Base-by-base conservation (phyloP, 345 rosid species). In the Eucalyptus marginata region DNA sequence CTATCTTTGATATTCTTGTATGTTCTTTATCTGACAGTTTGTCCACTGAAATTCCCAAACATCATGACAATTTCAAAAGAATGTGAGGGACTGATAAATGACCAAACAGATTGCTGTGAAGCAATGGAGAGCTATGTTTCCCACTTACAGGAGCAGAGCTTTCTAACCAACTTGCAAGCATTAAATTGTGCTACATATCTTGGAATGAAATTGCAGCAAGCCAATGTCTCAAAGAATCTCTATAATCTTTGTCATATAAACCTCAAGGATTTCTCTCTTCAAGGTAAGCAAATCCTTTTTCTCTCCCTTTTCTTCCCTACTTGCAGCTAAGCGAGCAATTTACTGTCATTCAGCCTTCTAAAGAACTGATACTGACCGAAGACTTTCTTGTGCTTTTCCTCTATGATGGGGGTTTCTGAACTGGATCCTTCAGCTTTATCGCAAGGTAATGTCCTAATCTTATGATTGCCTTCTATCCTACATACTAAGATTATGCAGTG, bases 261-360 rank as follows among this genome's bases (percentile, higher is more conserved):
- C 92, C 94, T 94, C 87, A 93, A 93, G 91, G 96, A 94, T 91
- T 94, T 94, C 91, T 94, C 96, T 33, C 94, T 93, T 89, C 96
- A 94, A 93, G 95, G 96, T 94, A 66, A 43, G 93, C 64, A 33
- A 76, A 44, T 25, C 43, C 27, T 76, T 43, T 25, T 20, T 59
- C 71, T 86, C 66, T 31, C 17, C 87, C 64, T 52, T 52, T 46
- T 86, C 87, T 86, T 56, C 56, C 52, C 62, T 33, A 31, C 62
- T 50, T 86, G 62, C 54, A 62, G 44, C 43, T 52, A 51, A 86
- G 47, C n/a, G 5, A 51, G 44, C 62, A 50, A 18, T 36, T 54
- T 66, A 49, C 16, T 40, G 46, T 80, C 44, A 44, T 91, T 89
- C 52, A 40, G 54, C 50, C 76, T 88, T 71, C 33, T 90, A n/a